phyloP scores from a whole-genome alignment of 306 rosid genomes.

The Arachis stenosperma region DNA sequence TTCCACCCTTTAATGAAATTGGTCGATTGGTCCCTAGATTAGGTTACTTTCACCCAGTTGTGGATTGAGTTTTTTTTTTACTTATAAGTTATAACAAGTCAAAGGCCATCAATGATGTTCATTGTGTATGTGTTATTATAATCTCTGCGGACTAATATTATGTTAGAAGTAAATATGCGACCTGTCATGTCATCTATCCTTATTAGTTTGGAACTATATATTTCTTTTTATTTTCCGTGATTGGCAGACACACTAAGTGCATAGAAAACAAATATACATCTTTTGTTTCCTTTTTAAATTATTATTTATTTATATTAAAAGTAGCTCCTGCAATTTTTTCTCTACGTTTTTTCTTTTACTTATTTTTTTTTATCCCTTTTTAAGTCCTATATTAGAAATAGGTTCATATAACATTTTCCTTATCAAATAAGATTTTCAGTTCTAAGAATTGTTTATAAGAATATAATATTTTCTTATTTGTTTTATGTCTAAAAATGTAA shows the following conservation, averaged over 20 bases:
- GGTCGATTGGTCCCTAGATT: constrained; percentile 36
- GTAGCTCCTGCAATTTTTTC: too few relatives aligned
- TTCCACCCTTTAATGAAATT: constrained; percentile 49
- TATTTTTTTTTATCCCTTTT: too few relatives aligned
- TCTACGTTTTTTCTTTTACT: too few relatives aligned
- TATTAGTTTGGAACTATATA: neutral
- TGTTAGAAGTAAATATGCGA: neutral
- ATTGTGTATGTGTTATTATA: constrained; percentile 1
- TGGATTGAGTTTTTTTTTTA: constrained; percentile 25
- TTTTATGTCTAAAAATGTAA: too few relatives aligned
- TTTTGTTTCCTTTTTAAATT: too few relatives aligned
- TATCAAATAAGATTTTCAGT: too few relatives aligned
- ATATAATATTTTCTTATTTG: too few relatives aligned
- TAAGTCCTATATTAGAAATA: too few relatives aligned
- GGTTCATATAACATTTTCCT: too few relatives aligned
- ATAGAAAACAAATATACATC: neutral
- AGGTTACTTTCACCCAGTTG: constrained; percentile 25
- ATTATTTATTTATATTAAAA: too few relatives aligned
- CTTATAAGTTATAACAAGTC: constrained; percentile 25
- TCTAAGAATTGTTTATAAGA: too few relatives aligned
- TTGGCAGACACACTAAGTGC: neutral
- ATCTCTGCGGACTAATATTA: constrained; percentile 24
- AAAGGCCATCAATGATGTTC: constrained; percentile 31
- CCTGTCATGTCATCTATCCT: neutral
- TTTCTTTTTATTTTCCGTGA: neutral